Evolutionary conservation across 225 moss, liverwort and hornwort genomes (phyloP), one percentile per base, ranked within the genome.

Genomic region (Bryoerythrophyllum caledonicum): DNA sequence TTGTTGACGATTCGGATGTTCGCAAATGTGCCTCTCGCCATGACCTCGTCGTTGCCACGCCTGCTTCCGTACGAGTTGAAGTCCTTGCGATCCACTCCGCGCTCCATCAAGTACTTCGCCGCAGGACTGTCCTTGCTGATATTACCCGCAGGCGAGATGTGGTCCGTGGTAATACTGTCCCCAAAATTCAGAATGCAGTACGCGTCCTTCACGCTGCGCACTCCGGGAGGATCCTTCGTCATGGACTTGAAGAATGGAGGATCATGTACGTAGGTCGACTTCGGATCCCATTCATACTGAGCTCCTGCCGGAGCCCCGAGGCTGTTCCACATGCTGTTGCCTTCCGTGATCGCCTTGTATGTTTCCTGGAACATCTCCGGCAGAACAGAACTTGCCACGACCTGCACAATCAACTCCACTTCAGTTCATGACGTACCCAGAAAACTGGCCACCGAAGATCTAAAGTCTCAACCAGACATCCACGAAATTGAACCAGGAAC

Each of bases 221-320:
- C 88, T 65, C 93, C 89, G 27, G 90, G 87, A 52, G 93, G 93
- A 58, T 78, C 83, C 67, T 84, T 66, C 5, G 90, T 74, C 93
- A 93, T 89, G 21, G 64, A 61, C 70, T 90, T 87, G 54, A 93
- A 93, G 78, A 86, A 93, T 0, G 93, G 93, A 26, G 93, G 93
- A 37, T 93, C 87, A 30, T 91, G 93, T 6, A 93, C 93, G 25
- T 93, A 93, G 14, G 93, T 90, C 21, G 93, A 74, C 25, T 74
- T 74, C 6, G 74, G 64, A 27, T 74, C 64, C 74, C 74, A 74
- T 26, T 40, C 17, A 25, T 74, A 74, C 11, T 74, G 72, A 32
- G 72, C 46, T 21, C 72, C 72, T 5, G 15, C 44, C 30, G 60
- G 32, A 46, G 60, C 28, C 72, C 60, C 46, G n/a, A 72, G 46